phyloP scores from a whole-genome alignment of 441 rosid species.

The Flueggea neowawraea region DNA sequence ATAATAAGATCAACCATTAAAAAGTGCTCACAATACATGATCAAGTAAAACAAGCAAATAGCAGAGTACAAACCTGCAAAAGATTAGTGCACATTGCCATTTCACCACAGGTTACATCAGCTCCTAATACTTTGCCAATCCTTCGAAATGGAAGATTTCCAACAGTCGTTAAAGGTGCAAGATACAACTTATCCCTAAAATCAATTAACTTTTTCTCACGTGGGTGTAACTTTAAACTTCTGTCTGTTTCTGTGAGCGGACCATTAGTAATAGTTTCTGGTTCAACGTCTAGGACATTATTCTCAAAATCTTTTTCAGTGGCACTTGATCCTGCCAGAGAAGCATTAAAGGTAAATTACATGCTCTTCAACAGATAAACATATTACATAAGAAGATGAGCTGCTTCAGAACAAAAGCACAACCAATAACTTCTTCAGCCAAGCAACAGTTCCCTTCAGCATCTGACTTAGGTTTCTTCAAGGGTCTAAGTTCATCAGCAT shows the following conservation, averaged over 20 bases:
- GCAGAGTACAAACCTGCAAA: slow-evolving; percentile 59
- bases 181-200: slow-evolving; percentile 82
- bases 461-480: slow-evolving; percentile 63
- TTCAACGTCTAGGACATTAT: slow-evolving; percentile 20
- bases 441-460: slow-evolving; percentile 30
- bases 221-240: slow-evolving; percentile 53
- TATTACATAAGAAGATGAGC: slow-evolving; percentile 1
- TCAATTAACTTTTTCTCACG: slow-evolving; percentile 90
- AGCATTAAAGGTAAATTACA: slow-evolving; percentile 12
- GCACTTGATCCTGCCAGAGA: slow-evolving; percentile 33
- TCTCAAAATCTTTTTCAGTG: slow-evolving; percentile 26
- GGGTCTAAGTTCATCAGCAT: slow-evolving; percentile 50
- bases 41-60: neutral
- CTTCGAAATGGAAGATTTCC: slow-evolving; percentile 97
- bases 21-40: neutral
- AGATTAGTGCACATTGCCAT: slow-evolving; percentile 99
- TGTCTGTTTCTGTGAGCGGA: slow-evolving; percentile 42
- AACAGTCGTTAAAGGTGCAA: slow-evolving; percentile 92
- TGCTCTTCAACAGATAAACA: slow-evolving; percentile 11
- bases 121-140: slow-evolving; percentile 87
- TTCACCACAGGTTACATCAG: slow-evolving; percentile 94
- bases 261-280: slow-evolving; percentile 20
- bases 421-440: slow-evolving; percentile 37
- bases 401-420: slow-evolving; percentile 9
- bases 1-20: neutral